These are phyloP conservation scores for Mycocentrospora acerina DNA, from an alignment of 2,329 filamentous ascomycete species.

Conservation along the genomic window DNA sequence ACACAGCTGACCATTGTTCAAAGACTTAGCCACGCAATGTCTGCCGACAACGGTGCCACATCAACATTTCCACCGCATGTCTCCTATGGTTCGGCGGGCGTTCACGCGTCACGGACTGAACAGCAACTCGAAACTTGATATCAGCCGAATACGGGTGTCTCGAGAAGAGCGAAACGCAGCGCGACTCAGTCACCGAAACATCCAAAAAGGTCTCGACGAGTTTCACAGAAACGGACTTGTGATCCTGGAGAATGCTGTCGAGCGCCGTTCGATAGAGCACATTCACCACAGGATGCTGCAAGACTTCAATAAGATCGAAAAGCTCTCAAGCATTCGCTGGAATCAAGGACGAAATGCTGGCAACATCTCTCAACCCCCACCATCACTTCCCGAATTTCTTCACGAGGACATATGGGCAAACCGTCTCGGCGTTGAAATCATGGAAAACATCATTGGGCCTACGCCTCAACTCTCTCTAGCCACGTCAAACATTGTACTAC, in stretches of 20 bases:
- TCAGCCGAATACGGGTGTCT: slow-evolving; percentile 3
- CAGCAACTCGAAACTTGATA: slow-evolving; percentile 1
- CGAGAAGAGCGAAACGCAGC: slow-evolving; percentile 2
- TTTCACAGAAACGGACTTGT: slow-evolving; percentile 20
- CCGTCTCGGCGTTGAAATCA: slow-evolving; percentile 10
- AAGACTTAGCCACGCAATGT: too few relatives aligned
- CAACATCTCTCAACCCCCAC: slow-evolving; percentile 19
- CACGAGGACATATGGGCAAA: slow-evolving; percentile 21
- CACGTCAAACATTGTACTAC: slow-evolving; percentile 19
- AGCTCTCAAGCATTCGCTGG: slow-evolving; percentile 10
- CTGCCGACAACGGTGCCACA: too few relatives aligned
- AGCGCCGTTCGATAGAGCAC: slow-evolving; percentile 9
- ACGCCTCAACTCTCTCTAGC: slow-evolving; percentile 19
- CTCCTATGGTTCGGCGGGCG: too few relatives aligned
- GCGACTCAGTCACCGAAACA: slow-evolving; percentile 2
- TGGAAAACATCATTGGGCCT: slow-evolving; percentile 21
- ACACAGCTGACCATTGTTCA: too few relatives aligned
- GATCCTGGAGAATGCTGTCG: slow-evolving; percentile 19
- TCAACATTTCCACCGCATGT: too few relatives aligned
- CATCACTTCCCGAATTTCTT: slow-evolving; percentile 13
- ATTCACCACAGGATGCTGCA: slow-evolving; percentile 15
- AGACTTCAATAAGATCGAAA: slow-evolving; percentile 1
- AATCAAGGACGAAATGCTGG: slow-evolving; percentile 17
- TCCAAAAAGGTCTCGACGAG: slow-evolving; percentile 3
- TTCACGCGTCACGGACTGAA: too few relatives aligned